Evolutionary conservation across 2,329 filamentous ascomycete genomes (phyloP).

Genomic region (Ophiosphaerella herpotricha): DNA sequence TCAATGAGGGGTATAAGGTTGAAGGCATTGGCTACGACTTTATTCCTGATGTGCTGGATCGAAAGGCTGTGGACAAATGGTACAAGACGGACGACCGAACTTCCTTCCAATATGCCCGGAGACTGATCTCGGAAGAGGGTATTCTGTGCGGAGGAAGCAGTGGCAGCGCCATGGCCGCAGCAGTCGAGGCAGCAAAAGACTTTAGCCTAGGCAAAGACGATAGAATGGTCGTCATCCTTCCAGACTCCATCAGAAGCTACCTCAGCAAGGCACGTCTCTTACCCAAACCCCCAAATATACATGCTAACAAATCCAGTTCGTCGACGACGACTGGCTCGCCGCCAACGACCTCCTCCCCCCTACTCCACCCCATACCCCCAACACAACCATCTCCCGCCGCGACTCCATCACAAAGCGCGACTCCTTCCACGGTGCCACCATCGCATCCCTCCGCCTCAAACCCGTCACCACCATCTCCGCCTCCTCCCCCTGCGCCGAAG

Average conservation of each 20-base stretch:
- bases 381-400: slow-evolving; percentile 38
- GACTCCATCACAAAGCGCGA: slow-evolving; percentile 56
- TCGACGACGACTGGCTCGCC: slow-evolving; percentile 97
- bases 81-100: slow-evolving; percentile 97
- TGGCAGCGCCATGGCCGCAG: slow-evolving; percentile 85
- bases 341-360: slow-evolving; percentile 87
- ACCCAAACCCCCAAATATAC: background rate
- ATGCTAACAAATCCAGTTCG: slow-evolving; percentile 63
- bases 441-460: slow-evolving; percentile 84
- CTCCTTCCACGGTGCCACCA: slow-evolving; percentile 76
- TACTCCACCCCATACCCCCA: slow-evolving; percentile 50
- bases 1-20: slow-evolving; percentile 91
- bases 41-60: slow-evolving; percentile 89
- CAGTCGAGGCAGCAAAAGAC: slow-evolving; percentile 77
- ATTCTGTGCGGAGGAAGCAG: slow-evolving; percentile 91
- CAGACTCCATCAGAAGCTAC: slow-evolving; percentile 96
- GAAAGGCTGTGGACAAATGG: slow-evolving; percentile 83
- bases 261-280: slow-evolving; percentile 71
- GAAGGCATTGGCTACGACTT: slow-evolving; percentile 99
- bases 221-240: slow-evolving; percentile 86
- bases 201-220: slow-evolving; percentile 79
- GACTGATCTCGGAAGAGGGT: slow-evolving; percentile 92
- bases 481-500: slow-evolving; percentile 75
- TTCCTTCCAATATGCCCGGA: slow-evolving; percentile 86
- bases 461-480: slow-evolving; percentile 84